phyloP scores from a whole-genome alignment of 2,329 filamentous ascomycete genomes.

The Penicillium sp. region DNA sequence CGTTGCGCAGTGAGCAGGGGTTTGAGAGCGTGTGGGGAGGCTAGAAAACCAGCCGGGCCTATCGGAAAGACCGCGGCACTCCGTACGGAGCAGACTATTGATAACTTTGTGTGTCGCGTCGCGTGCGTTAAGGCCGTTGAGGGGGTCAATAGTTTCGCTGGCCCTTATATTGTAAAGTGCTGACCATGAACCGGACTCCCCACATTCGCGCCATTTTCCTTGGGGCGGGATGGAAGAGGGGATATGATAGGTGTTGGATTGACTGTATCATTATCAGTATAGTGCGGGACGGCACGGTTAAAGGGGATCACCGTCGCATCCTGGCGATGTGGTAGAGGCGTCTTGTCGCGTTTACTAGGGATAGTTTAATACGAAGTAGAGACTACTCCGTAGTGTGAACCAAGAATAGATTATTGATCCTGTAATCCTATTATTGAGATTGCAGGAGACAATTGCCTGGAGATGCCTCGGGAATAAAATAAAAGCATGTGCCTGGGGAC shows the following conservation, averaged over 20 bases:
- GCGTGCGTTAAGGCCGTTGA: background rate
- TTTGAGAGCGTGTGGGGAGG: background rate
- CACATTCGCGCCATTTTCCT: background rate
- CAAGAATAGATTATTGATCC: background rate
- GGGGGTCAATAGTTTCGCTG: slow-evolving; percentile 15
- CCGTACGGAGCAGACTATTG: background rate
- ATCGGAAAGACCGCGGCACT: background rate
- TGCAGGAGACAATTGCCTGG: background rate
- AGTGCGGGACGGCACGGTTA: background rate
- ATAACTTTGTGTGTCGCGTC: background rate
- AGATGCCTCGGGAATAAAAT: background rate
- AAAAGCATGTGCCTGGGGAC: slow-evolving; percentile 1
- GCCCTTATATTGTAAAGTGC: background rate
- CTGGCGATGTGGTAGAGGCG: slow-evolving; percentile 2
- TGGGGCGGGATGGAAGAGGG: slow-evolving; percentile 4
- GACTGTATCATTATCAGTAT: background rate
- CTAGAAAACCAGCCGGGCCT: background rate
- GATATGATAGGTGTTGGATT: slow-evolving; percentile 4
- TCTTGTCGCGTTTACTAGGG: background rate
- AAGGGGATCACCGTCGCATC: background rate
- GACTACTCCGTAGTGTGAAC: background rate
- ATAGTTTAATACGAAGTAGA: background rate
- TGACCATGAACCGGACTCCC: background rate
- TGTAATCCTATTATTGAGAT: background rate
- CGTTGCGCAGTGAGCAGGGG: slow-evolving; percentile 6